Base-by-base conservation (phyloP, 345 rosid genomes). In the thale cress (Arabidopsis thaliana) region DNA sequence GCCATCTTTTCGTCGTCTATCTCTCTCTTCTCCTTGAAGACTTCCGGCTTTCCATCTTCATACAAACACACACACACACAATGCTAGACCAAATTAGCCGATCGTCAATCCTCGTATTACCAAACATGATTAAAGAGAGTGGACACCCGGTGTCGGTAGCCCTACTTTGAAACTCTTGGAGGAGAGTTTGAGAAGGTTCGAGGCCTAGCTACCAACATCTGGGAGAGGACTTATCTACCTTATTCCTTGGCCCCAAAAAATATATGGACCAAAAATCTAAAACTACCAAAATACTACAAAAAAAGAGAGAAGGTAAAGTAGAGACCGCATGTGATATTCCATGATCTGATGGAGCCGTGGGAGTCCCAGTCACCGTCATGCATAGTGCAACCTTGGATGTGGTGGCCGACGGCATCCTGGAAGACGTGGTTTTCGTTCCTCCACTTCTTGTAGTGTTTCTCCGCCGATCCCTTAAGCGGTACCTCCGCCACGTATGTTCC, bases 21-120 rank as follows among this genome's bases (percentile, higher is more conserved):
- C 69, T 72, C 69, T 61, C 76, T 61, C 76, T 52, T 72, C 62
- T 72, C 76, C 69, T 72, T 72, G 51, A 62, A n/a, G 10, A 11
- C 41, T 40, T 72, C 69, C 12, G 55, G 51, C 52, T 72, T 72
- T 2, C 76, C 76, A 37, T 72, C 76, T 73, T 48, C 20, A 48
- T 14, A 45, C 45, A 34, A 6, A 53, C 0, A 56, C 24, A 67
- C 30, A 28, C 20, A 16, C 30, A 28, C 6, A 13, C 24, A 70
- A 45, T 24, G 36, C 24, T 1, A 55, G 22, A 13, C 16, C 1
- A 50, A 3, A 11, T 52, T 25, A 11, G 34, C 25, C 9, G 5
- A 36, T 2, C 13, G 25, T 51, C n/a, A 53, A 53, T 5, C 8
- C 59, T 53, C n/a, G 38, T 52, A 52, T 24, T 0, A 52, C 7